Evolutionary conservation across 2,329 filamentous ascomycete species (phyloP), one percentile per base, ranked within the genome.

Genomic region (Exserohilum turcica): DNA sequence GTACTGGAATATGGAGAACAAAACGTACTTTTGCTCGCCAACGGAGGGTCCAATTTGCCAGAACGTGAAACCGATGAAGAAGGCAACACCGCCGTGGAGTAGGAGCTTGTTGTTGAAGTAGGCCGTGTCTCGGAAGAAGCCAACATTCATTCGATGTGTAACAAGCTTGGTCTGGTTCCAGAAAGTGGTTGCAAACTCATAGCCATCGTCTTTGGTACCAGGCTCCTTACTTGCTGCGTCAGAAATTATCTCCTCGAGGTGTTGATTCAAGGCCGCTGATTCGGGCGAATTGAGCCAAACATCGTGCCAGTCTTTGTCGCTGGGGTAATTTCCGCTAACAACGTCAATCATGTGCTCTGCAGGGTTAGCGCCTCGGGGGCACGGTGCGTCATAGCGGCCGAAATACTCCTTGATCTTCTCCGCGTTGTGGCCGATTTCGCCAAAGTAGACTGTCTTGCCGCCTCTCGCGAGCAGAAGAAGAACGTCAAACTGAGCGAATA

Each of bases 401-500:
- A 78, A 78, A 59, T 78, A 78, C 10, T 82, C 79, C 40, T 89
- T 84, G 29, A 94, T 76, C 5, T 85, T 78, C 18, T 77, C 73
- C 0, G 89, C 89, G 50, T 92, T 88, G 35, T 84, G 78, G 36
- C 90, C 91, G 28, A 93, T 87, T 46, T 91, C 86, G 16, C 90
- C 90, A 68, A 92, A 91, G 76, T 94, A 94, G 19, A 93, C 88
- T n/a, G 87, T 88, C 43, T 86, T 82, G 10, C 90, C 91, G 38
- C 90, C 90, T 35, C 82, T 82, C 71, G 91, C 84, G 2, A 94
- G 80, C 2, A 94, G 79, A 2, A 94, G 78, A 2, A 95, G 80
- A 6, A 89, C 84, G 69, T 94, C 91, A 61, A 94, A 95, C 71
- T 91, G 86, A 67, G 91, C 88, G 62, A 95, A 93, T 0, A 94